Percentiles rank a stretch among this genome's conserved stretches.
These are phyloP conservation scores for Microbotryum violaceum DNA, from an alignment of 1,284 basidiomycete genomes.

Conservation along the genomic window DNA sequence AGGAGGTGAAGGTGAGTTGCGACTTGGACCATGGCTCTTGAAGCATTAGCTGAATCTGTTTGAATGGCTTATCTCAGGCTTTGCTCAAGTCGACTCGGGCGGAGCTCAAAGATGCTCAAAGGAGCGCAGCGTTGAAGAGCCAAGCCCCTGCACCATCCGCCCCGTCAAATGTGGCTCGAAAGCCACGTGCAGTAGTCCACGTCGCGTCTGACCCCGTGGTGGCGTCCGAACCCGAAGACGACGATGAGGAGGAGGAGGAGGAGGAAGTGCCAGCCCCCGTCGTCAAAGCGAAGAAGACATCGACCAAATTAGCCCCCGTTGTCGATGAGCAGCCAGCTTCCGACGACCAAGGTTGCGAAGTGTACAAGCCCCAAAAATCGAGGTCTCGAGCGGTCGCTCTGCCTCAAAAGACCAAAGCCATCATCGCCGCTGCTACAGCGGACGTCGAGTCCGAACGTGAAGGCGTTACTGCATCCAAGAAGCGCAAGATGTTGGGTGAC, in stretches of 20 bases:
- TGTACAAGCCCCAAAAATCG: background rate
- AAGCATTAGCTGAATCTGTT: background rate
- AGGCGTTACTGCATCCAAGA: background rate
- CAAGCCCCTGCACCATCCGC: background rate
- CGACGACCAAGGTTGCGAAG: background rate
- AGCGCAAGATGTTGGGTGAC: conserved; percentile 1
- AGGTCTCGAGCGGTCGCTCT: background rate
- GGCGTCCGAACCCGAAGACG: background rate
- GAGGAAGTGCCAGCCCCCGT: background rate
- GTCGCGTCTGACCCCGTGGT: conserved; percentile 5
- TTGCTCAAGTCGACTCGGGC: conserved; percentile 15
- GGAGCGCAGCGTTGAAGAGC: background rate
- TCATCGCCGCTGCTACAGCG: background rate
- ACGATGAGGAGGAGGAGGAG: background rate
- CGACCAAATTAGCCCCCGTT: background rate
- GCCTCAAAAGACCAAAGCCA: background rate
- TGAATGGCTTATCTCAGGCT: background rate
- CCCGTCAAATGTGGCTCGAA: background rate
- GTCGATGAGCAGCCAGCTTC: background rate
- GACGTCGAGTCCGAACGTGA: background rate
- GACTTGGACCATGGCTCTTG: background rate
- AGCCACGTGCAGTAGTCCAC: background rate
- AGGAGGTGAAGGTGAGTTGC: conserved; percentile 26
- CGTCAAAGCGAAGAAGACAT: background rate
- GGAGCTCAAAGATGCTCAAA: conserved; percentile 14